These are phyloP conservation scores for Vanrija sp. DNA, from an alignment of 1,284 basidiomycete genomes.

Conservation along the genomic window DNA sequence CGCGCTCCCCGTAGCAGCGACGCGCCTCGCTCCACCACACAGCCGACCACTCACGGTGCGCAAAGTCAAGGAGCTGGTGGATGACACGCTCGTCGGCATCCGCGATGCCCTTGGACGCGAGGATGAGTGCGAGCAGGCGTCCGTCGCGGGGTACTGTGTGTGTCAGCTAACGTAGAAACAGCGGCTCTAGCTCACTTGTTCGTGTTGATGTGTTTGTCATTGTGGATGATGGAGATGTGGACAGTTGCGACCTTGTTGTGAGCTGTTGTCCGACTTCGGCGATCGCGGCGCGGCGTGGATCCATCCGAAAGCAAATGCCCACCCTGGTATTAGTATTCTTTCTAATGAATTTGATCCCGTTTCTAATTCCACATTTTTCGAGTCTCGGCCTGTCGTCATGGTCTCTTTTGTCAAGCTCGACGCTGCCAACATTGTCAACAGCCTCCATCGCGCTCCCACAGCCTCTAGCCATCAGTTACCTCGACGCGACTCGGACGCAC, in stretches of 20 bases:
- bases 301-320: too few relatives aligned
- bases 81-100: constrained; percentile 92
- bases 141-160: constrained; percentile 69
- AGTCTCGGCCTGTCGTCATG: neutral
- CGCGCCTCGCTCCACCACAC: too few relatives aligned
- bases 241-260: neutral
- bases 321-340: too few relatives aligned
- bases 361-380: too few relatives aligned
- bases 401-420: neutral
- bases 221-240: constrained; percentile 1
- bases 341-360: too few relatives aligned
- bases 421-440: too few relatives aligned
- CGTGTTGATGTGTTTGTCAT: constrained; percentile 9
- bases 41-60: constrained; percentile 59
- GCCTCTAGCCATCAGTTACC: too few relatives aligned
- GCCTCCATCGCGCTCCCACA: too few relatives aligned
- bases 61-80: constrained; percentile 91
- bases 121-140: constrained; percentile 82
- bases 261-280: too few relatives aligned
- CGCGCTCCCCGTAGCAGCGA: too few relatives aligned
- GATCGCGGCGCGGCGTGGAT: too few relatives aligned
- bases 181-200: constrained; percentile 2
- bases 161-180: neutral
- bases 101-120: constrained; percentile 89
- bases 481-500: neutral